Conservation (phyloP, 1,284 basidiomycete genomes). For the Cystobasidium slooffiae region DNA sequence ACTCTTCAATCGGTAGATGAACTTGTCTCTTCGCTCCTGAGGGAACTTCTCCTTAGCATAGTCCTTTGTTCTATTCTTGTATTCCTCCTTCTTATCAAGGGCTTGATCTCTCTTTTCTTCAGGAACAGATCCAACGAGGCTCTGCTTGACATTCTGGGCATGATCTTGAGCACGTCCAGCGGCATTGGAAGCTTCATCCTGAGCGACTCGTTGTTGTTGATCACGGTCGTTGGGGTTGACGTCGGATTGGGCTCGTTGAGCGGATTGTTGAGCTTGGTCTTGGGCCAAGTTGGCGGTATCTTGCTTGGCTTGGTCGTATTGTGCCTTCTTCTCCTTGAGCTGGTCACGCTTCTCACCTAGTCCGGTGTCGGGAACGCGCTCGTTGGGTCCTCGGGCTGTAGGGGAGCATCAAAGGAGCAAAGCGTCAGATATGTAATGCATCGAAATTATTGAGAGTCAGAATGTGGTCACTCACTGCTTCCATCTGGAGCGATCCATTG, state of each 20-base stretch:
- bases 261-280: conserved; percentile 38
- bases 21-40: conserved; percentile 79
- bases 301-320: conserved; percentile 47
- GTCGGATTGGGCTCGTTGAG: conserved; percentile 45
- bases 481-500: conserved; percentile 61
- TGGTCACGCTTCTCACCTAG: conserved; percentile 56
- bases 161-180: conserved; percentile 54
- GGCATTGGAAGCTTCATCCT: conserved; percentile 49
- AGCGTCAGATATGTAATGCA: not conserved
- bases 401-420: not conserved
- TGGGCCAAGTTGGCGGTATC: conserved; percentile 46
- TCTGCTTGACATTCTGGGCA: conserved; percentile 56
- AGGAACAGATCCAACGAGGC: conserved; percentile 54
- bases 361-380: conserved; percentile 52
- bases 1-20: conserved; percentile 79
- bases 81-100: conserved; percentile 59
- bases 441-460: no score
- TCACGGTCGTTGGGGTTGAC: conserved; percentile 52
- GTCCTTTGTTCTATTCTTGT: conserved; percentile 61
- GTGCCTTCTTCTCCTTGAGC: conserved; percentile 56
- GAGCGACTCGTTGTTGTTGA: conserved; percentile 55
- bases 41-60: conserved; percentile 83
- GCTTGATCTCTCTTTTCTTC: conserved; percentile 55
- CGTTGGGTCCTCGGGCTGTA: conserved; percentile 48
- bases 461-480: conserved; percentile 53